Conservation (phyloP, 2,329 filamentous ascomycete genomes). For the Aspergillus clavatus region DNA sequence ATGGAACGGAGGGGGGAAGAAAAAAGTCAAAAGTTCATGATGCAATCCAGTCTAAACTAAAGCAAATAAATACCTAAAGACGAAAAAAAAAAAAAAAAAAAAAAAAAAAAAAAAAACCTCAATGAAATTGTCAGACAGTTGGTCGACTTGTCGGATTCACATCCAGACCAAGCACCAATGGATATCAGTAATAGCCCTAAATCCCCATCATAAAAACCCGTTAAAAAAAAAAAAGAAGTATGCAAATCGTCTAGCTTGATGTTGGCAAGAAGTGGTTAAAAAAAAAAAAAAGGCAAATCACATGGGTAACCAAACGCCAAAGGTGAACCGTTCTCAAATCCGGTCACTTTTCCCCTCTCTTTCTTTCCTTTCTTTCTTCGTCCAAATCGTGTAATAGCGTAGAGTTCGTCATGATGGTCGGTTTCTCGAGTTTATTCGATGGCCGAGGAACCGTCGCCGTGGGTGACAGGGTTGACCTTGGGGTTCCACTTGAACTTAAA, state of each 20-base stretch:
- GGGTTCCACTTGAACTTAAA: conserved; percentile 71
- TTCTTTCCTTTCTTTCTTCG: conserved; percentile 9
- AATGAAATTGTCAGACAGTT: background rate
- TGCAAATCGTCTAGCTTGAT: background rate
- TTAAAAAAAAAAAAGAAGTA: too few species aligned
- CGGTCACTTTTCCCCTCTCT: conserved; percentile 12
- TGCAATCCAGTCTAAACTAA: too few species aligned
- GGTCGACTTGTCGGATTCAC: background rate
- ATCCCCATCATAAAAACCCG: conserved; percentile 14
- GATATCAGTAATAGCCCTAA: conserved; percentile 24
- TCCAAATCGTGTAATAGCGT: background rate
- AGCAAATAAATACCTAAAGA: too few species aligned
- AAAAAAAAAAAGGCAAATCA: conserved; percentile 7
- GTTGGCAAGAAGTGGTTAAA: too few species aligned
- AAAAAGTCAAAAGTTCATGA: too few species aligned
- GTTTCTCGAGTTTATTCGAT: conserved; percentile 50
- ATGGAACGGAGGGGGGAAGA: too few species aligned
- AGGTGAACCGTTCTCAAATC: background rate
- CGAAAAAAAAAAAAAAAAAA: conserved; percentile 2
- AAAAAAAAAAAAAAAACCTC: conserved; percentile 2
- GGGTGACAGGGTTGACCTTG: conserved; percentile 63
- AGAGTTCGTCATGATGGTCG: too few species aligned
- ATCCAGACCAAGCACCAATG: conserved; percentile 10
- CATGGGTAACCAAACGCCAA: conserved; percentile 15
- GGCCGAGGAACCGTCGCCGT: conserved; percentile 50